Base-by-base conservation (phyloP, 2,329 filamentous ascomycete genomes). In the Verticillium nonalfalfae region DNA sequence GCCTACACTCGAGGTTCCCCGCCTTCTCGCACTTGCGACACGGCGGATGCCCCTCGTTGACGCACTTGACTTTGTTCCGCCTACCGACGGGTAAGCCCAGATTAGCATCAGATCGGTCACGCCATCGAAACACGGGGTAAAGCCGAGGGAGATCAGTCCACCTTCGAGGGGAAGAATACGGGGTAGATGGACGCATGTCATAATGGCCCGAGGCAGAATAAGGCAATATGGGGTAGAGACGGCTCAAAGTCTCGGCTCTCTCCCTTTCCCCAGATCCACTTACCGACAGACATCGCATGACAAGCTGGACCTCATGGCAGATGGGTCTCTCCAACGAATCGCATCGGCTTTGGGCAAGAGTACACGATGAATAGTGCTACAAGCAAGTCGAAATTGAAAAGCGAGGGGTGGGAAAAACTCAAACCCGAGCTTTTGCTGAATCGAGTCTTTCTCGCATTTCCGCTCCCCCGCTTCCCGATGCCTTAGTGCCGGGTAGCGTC, bases 201-300 rank as follows among this genome's bases (percentile, higher is more conserved):
- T n/a, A 15, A 45, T 15, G 39, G 39, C 26, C 26, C 39, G 18
- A 40, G 9, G 9, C 9, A 36, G 9, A 13, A 36, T 13, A 13
- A 13, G 6, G 3, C 9, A 13, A 40, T 15, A 40, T 10, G 39
- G 39, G 39, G 39, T 40, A 40, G 39, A 40, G 39, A 40, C 39
- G 39, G 39, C 39, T 15, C 39, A 14, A 40, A 14, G 14, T 40
- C 13, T n/a, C 10, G 39, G 39, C 36, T 1, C 36, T 14, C 10
- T 14, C n/a, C 7, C 21, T 6, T 52, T 18, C 45, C 45, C 13
- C 45, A 21, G 45, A 52, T 52, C 45, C 45, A 65, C 69, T 64
- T 63, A 73, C 73, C 73, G 66, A 59, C 73, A 75, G 38, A 65
- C 64, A 38, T 74, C 72, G 63, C 72, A 75, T 2, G 72, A 75